Base-by-base conservation (phyloP, 495 filamentous ascomycete species). In the Friedmanniomyces simplex region DNA sequence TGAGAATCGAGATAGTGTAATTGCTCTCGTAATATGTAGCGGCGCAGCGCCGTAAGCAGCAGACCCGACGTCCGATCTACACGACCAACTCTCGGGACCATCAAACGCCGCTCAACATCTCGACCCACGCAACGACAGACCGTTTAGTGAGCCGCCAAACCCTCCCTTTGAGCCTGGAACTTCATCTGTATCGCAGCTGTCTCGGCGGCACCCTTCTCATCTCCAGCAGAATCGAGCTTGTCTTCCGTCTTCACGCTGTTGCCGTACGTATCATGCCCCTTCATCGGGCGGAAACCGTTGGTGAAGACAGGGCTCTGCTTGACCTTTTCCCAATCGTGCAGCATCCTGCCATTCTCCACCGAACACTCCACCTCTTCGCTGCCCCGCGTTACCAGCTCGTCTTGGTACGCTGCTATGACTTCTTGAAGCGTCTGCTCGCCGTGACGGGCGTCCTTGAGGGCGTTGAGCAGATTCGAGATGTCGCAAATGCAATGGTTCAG, bases 401-500 rank as follows among this genome's bases (percentile, higher is more conserved):
- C 22, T 30, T 30, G 42, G 53, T 47, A 56, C 16, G 25, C 25
- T n/a, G 25, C 42, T 14, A 56, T 30, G 13, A 39, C 25, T 4
- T 42, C 5, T 13, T 42, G 30, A n/a, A 56, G 25, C 42, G 30
- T 48, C 18, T 37, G 20, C 30, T 48, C 22, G 24, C 32, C 41
- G 8, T 24, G 7, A 2, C 32, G 22, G 18, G 43, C 21, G 8
- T 42, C 16, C 25, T 48, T 48, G 41, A 56, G 4, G 4, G 39
- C 32, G 10, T 18, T 26, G 16, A 72, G 65, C 12, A 78, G 65
- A 20, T 70, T 71, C 5, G 62, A 66, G 16, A 72, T 78, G 57
- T 79, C 77, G 0, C 60, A 47, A 12, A 80, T 65, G 32, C 70
- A 69, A 51, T 79, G 76, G 53, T 79, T 77, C 5, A 77, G 65